These are phyloP conservation scores for Picea sitchensis DNA, from an alignment of 75 land plant species.

Conservation along the genomic window DNA sequence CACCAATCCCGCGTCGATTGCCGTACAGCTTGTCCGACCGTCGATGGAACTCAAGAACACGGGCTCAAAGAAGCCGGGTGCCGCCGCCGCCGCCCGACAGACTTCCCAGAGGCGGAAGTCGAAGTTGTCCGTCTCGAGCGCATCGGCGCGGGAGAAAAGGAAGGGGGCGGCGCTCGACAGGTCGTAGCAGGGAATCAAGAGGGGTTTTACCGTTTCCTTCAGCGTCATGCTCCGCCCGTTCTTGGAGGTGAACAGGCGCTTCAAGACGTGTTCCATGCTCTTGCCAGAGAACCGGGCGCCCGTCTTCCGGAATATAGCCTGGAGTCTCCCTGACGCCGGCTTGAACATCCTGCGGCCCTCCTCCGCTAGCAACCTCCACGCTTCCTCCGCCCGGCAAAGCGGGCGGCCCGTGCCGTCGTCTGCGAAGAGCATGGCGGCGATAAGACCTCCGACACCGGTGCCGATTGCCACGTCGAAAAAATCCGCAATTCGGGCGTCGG, in stretches of 20 bases:
- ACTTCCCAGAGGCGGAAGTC: conserved; percentile 80
- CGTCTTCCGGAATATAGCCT: conserved; percentile 5
- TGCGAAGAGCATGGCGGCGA: conserved; percentile 69
- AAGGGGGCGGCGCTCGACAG: conserved; percentile 72
- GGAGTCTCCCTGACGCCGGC: conserved; percentile 32
- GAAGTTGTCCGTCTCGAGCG: conserved; percentile 62
- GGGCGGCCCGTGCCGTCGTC: conserved; percentile 69
- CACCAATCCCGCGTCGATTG: conserved; percentile 86
- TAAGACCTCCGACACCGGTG: conserved; percentile 75
- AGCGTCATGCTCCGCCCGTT: conserved; percentile 60
- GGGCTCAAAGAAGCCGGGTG: conserved; percentile 66
- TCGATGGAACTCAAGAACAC: conserved; percentile 56
- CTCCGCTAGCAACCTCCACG: conserved; percentile 32
- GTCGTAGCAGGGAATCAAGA: conserved; percentile 91
- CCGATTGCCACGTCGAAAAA: conserved; percentile 89
- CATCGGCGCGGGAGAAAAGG: conserved; percentile 83
- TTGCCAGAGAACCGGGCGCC: conserved; percentile 26
- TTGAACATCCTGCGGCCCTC: conserved; percentile 40
- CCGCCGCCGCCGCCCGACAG: conserved; percentile 86
- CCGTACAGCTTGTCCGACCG: conserved; percentile 67
- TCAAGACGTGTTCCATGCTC: conserved; percentile 50
- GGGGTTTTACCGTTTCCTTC: conserved; percentile 73
- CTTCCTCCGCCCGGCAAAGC: conserved; percentile 46
- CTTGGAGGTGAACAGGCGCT: conserved; percentile 30
- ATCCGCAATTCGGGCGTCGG: conserved; percentile 64